These are phyloP conservation scores for Potentilla sterilis DNA, from an alignment of 306 rosid genomes.

Conservation along the genomic window DNA sequence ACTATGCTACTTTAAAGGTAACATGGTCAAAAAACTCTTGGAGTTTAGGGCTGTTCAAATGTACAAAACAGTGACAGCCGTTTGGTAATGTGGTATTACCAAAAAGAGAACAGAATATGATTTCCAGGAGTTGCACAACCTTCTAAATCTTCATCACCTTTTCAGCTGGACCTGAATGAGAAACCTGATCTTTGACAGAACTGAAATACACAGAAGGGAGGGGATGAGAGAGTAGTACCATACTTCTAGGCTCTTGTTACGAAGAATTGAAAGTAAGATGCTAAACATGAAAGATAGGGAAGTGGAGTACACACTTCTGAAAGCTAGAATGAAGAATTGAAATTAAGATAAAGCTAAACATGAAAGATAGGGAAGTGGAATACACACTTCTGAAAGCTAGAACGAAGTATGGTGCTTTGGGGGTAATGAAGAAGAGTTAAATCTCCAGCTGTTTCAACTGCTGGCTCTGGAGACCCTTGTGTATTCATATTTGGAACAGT, in stretches of 20 bases:
- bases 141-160: background rate
- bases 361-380: background rate
- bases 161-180: background rate
- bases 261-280: background rate
- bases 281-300: background rate
- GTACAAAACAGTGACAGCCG: background rate
- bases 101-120: background rate
- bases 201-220: background rate
- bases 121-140: background rate
- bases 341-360: background rate
- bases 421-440: background rate
- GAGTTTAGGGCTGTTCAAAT: no score
- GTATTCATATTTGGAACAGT: background rate
- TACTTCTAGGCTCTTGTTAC: background rate
- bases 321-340: background rate
- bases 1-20: background rate
- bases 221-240: background rate
- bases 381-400: background rate
- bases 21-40: background rate
- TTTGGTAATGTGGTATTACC: background rate
- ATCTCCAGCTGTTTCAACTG: constrained; percentile 1
- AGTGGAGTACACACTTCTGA: background rate
- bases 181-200: background rate
- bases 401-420: background rate
- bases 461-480: constrained; percentile 6